A percentile compares a stretch with the other conserved stretches of the same genome.
These are phyloP conservation scores for Bombardia bombarda DNA, from an alignment of 495 filamentous ascomycete genomes.

Conservation along the genomic window DNA sequence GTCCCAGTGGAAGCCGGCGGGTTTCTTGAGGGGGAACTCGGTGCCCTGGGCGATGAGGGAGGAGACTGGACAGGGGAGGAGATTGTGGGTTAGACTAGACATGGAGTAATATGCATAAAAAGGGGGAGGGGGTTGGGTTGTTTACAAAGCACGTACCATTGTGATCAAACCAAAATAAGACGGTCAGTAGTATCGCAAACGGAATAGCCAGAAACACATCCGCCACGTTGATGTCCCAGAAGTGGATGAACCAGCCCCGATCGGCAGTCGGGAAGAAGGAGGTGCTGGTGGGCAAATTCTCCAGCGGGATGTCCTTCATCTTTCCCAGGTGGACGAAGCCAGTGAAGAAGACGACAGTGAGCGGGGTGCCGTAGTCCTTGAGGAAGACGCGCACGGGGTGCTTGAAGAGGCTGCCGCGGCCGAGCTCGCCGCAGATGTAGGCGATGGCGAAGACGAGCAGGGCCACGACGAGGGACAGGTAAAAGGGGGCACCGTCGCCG, in stretches of 20 bases:
- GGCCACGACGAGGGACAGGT: constrained; percentile 65
- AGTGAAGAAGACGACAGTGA: constrained; percentile 81
- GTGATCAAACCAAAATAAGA: constrained; percentile 92
- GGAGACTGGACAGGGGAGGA: constrained; percentile 49
- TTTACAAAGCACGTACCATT: constrained; percentile 46
- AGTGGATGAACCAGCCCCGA: constrained; percentile 74
- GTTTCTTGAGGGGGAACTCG: constrained; percentile 85
- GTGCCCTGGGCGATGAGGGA: constrained; percentile 87
- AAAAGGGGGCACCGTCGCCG: constrained; percentile 50
- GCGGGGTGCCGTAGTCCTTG: constrained; percentile 75
- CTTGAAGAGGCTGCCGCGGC: constrained; percentile 60
- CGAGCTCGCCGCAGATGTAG: constrained; percentile 64
- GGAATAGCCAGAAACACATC: constrained; percentile 85
- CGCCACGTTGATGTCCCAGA: constrained; percentile 72
- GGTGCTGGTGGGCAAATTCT: constrained; percentile 59
- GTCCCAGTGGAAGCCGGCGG: constrained; percentile 95
- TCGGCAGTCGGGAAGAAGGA: constrained; percentile 77
- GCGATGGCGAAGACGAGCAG: constrained; percentile 65
- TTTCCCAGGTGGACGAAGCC: constrained; percentile 81
- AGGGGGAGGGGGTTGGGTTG: background rate
- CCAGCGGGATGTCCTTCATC: constrained; percentile 57
- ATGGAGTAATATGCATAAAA: background rate
- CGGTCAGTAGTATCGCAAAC: constrained; percentile 76
- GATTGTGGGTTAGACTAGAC: constrained; percentile 1
- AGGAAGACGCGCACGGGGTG: constrained; percentile 67